Percentiles rank a stretch among this genome's conserved stretches.
Evolutionary conservation across 805 yeast genomes (phyloP).

Genomic region (Metschnikowia amazonensis): DNA sequence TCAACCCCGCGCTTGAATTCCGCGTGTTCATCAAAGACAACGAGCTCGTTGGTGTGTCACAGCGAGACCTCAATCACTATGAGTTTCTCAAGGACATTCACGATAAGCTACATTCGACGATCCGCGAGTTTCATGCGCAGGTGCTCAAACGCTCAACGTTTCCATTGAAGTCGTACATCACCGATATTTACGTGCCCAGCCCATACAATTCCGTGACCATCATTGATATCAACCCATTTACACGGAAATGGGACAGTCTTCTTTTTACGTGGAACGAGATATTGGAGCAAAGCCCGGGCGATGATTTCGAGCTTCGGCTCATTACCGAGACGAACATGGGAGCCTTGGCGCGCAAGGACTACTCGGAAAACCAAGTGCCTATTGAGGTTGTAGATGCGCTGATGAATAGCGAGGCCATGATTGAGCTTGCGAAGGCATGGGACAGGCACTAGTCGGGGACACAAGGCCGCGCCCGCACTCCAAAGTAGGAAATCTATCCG

Average conservation of each 20-base stretch:
- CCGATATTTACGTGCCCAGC: constrained; percentile 81
- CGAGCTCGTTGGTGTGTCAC: constrained; percentile 68
- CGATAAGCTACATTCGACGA: constrained; percentile 43
- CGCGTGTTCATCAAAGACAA: constrained; percentile 73
- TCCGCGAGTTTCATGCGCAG: constrained; percentile 54
- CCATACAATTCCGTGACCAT: constrained; percentile 64
- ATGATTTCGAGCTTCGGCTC: constrained; percentile 55
- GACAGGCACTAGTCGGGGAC: constrained; percentile 2
- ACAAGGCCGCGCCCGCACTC: background rate
- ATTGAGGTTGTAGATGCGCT: constrained; percentile 85
- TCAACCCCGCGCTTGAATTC: constrained; percentile 90
- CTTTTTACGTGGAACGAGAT: constrained; percentile 85
- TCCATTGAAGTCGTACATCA: constrained; percentile 44
- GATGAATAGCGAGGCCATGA: constrained; percentile 62
- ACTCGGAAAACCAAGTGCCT: constrained; percentile 90
- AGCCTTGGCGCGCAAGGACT: constrained; percentile 75
- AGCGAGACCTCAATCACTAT: constrained; percentile 83
- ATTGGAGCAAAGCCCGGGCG: constrained; percentile 26
- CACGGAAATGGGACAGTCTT: constrained; percentile 71
- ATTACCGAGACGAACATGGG: constrained; percentile 68
- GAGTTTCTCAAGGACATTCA: constrained; percentile 56
- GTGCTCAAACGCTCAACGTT: constrained; percentile 27
- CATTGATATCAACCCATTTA: constrained; percentile 84
- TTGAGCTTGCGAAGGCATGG: constrained; percentile 65
- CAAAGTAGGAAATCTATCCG: too few relatives aligned